Conservation (phyloP, 768 basidiomycete species). For the Rhodotorula kratochvilovae region DNA sequence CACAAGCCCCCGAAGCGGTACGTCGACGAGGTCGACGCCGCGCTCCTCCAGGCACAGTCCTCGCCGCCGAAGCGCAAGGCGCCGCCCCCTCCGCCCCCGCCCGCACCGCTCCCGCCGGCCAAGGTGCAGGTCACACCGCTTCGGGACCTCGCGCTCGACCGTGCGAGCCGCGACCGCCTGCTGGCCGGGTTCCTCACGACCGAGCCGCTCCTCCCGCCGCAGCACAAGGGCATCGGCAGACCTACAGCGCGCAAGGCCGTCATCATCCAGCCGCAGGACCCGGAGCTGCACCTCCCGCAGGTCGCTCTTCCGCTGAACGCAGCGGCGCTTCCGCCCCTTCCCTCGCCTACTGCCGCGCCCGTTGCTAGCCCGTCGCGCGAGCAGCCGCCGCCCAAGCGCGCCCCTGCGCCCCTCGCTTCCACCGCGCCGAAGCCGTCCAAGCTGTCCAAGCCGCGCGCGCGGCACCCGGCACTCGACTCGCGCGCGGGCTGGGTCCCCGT, state of each 20-base stretch:
- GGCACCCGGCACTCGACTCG: slow-evolving; percentile 11
- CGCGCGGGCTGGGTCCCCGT: slow-evolving; percentile 6
- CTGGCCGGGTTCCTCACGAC: neutral
- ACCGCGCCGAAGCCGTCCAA: neutral
- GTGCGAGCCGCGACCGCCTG: neutral
- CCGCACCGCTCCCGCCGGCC: too few relatives aligned
- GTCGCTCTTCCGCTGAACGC: neutral
- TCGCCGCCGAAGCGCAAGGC: too few relatives aligned
- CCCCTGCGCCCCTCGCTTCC: neutral
- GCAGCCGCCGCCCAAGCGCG: neutral
- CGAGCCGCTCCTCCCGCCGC: neutral
- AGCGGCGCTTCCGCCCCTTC: neutral
- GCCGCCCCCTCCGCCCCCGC: too few relatives aligned
- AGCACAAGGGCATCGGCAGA: too few relatives aligned
- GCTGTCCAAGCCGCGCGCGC: neutral
- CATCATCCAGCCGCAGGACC: neutral
- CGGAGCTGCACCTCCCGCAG: too few relatives aligned
- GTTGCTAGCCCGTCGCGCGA: neutral
- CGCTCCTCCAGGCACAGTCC: too few relatives aligned
- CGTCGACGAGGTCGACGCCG: neutral
- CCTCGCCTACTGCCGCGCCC: too few relatives aligned
- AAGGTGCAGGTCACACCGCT: neutral
- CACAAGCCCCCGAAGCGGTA: neutral
- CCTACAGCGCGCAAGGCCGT: neutral
- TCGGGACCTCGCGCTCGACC: too few relatives aligned